phyloP scores from a whole-genome alignment of 192 early-diverging fungal genomes.

The Podila minutissima region DNA sequence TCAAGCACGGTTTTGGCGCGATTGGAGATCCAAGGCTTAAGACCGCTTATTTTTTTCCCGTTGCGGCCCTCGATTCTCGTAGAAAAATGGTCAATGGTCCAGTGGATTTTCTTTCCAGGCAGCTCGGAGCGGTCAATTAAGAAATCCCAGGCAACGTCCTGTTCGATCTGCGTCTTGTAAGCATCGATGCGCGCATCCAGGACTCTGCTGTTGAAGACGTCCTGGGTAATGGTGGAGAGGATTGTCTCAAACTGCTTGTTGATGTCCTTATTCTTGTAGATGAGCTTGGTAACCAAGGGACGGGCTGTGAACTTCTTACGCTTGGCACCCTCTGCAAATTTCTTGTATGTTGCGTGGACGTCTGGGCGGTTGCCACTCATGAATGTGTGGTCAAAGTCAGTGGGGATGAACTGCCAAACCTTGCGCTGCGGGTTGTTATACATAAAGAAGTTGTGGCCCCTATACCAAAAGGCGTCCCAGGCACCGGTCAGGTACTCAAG shows the following conservation, averaged over 20 bases:
- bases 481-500: constrained; percentile 48
- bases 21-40: constrained; percentile 22
- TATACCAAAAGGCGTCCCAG: constrained; percentile 47
- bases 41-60: not conserved
- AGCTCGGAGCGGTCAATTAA: constrained; percentile 26
- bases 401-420: constrained; percentile 42
- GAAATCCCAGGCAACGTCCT: constrained; percentile 49
- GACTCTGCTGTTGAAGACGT: constrained; percentile 17
- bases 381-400: constrained; percentile 55
- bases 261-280: constrained; percentile 27
- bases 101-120: constrained; percentile 21
- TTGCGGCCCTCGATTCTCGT: constrained; percentile 12
- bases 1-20: constrained; percentile 1
- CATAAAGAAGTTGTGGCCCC: constrained; percentile 51
- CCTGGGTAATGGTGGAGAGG: constrained; percentile 10
- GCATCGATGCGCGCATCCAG: constrained; percentile 34
- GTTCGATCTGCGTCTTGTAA: constrained; percentile 39
- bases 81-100: constrained; percentile 18
- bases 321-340: constrained; percentile 31
- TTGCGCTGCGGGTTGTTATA: constrained; percentile 25
- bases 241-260: constrained; percentile 28
- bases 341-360: constrained; percentile 17
- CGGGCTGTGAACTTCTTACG: constrained; percentile 7
- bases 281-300: constrained; percentile 46
- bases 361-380: constrained; percentile 31